Base-by-base conservation (phyloP, 495 filamentous ascomycete genomes). In the Penicillium turbatum region DNA sequence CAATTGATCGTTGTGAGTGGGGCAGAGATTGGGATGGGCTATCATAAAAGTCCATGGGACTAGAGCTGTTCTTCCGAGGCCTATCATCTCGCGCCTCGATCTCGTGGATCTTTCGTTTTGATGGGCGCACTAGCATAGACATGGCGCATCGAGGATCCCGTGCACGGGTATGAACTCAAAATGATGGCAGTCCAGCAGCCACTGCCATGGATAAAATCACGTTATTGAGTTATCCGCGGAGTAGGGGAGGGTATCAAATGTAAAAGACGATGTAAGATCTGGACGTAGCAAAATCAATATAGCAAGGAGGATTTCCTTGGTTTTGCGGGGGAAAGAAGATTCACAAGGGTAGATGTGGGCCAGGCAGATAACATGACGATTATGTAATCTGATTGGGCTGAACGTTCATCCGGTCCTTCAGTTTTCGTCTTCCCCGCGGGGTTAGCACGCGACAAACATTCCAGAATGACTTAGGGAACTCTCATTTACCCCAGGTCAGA, bases 41-140 rank as follows among this genome's bases (percentile, higher is more conserved):
- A 35, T 27, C 6, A 21, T 39, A 4, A 38, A 44, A 21, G 31
- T 43, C 43, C 32, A 53, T 0, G 44, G 30, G 6, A 5, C 26
- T 34, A 7, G 51, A 12, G 15, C 32, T 53, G 16, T 64, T 36
- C 48, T 66, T 64, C 16, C 64, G 58, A 51, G 61, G 53, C n/a
- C 57, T 60, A 9, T 67, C 69, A 6, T 63, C 47, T n/a, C 55
- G 48, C 8, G 55, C 41, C 9, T 70, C 70, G 30, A 61, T 46
- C 36, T 72, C 65, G 37, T 62, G 49, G 13, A 72, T 46, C 53
- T 72, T 71, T 60, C 72, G 69, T 53, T 75, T 75, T 12, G 56
- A 58, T 19, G 71, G 71, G 31, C 67, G 65, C 39, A 66, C 69
- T 32, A 73, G 57, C 36, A 71, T 61, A 34, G 72, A 73, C 72